phyloP scores from a whole-genome alignment of 2,329 filamentous ascomycete genomes.

The Diplodia mutila region DNA sequence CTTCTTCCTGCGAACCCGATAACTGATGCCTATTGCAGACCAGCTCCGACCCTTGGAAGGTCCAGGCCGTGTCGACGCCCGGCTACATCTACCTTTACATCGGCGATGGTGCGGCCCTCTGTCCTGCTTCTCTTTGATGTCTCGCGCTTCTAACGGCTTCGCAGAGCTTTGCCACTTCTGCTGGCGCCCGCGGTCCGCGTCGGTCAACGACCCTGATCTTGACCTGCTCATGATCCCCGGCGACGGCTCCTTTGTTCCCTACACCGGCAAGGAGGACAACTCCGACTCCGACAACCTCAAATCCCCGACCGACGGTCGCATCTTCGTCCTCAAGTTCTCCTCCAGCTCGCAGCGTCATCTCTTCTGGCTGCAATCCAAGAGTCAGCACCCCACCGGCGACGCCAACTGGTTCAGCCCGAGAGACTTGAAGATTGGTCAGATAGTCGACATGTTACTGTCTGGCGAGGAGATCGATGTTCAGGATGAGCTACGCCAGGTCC shows the following conservation, averaged over 20 bases:
- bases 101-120: conserved; percentile 71
- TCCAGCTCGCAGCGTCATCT: conserved; percentile 90
- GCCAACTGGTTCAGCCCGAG: conserved; percentile 80
- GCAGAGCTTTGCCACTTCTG: conserved; percentile 94
- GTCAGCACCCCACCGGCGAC: conserved; percentile 72
- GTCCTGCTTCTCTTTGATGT: too few species aligned
- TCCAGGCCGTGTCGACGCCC: conserved; percentile 71
- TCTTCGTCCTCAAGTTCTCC: conserved; percentile 91
- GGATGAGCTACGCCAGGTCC: conserved; percentile 65
- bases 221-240: conserved; percentile 93
- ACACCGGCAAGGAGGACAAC: conserved; percentile 59
- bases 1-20: not conserved
- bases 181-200: conserved; percentile 81
- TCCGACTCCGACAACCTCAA: conserved; percentile 63
- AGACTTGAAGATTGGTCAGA: conserved; percentile 83
- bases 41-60: conserved; percentile 66
- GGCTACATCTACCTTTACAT: conserved; percentile 92
- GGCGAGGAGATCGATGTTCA: conserved; percentile 85
- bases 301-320: conserved; percentile 74
- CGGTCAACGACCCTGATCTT: conserved; percentile 74
- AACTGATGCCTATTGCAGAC: conserved; percentile 19
- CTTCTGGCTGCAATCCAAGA: conserved; percentile 95
- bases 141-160: conserved; percentile 22
- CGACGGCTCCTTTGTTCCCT: conserved; percentile 85
- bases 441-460: conserved; percentile 82